These are phyloP conservation scores for Neospermospora avenae DNA, from an alignment of 2,329 filamentous ascomycete genomes.

Conservation along the genomic window DNA sequence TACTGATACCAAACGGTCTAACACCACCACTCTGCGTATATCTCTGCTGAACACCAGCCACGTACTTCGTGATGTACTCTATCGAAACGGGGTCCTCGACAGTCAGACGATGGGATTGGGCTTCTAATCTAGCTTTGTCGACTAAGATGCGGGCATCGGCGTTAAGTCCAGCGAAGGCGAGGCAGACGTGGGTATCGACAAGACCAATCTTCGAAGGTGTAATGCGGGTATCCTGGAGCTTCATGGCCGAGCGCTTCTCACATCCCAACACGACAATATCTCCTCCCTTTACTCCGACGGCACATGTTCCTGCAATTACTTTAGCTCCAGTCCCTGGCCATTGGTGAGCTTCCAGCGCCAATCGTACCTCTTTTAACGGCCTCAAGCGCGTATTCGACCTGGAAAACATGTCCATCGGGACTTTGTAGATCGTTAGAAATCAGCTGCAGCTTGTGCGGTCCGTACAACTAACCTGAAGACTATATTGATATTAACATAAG, in stretches of 20 bases:
- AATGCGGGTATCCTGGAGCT: conserved; percentile 98
- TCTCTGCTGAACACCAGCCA: conserved; percentile 95
- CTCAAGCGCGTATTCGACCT: conserved; percentile 98
- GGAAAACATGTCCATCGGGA: conserved; percentile 98
- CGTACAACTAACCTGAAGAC: conserved; percentile 72
- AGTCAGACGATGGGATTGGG: conserved; percentile 93
- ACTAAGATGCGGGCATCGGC: conserved; percentile 97
- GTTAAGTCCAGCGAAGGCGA: conserved; percentile 95
- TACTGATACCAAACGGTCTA: conserved; percentile 97
- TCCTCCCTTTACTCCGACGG: conserved; percentile 92
- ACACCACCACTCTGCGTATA: conserved; percentile 99
- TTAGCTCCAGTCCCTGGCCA: conserved; percentile 20
- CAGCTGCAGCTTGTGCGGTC: not conserved
- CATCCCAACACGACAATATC: conserved; percentile 96
- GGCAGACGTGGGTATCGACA: conserved; percentile 91
- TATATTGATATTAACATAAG: conserved; percentile 41
- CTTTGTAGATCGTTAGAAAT: conserved; percentile 55
- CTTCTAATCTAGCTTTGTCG: conserved; percentile 96
- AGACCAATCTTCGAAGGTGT: conserved; percentile 98
- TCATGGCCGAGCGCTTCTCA: conserved; percentile 98
- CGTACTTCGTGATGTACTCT: conserved; percentile 99
- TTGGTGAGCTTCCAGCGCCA: not conserved
- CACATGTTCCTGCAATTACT: conserved; percentile 73
- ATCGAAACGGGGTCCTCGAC: conserved; percentile 97
- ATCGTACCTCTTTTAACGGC: conserved; percentile 90